phyloP scores from a whole-genome alignment of 495 filamentous ascomycete genomes.

The Penicillium arizonense region DNA sequence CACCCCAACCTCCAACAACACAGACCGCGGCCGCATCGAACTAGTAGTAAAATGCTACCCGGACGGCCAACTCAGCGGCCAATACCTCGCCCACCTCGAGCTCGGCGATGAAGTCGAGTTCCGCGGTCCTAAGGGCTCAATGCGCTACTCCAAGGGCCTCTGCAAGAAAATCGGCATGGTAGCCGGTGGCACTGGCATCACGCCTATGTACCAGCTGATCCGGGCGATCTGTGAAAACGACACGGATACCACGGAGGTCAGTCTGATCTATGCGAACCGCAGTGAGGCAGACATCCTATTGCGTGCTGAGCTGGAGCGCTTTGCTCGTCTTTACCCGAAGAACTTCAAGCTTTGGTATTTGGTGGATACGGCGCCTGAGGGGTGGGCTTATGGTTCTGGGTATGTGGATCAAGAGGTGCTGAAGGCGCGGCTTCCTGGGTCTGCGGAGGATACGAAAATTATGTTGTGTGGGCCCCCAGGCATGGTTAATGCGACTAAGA shows the following conservation, averaged over 20 bases:
- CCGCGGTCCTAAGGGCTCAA: conserved; percentile 49
- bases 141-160: conserved; percentile 37
- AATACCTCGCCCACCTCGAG: conserved; percentile 43
- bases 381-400: conserved; percentile 28
- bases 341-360: conserved; percentile 49
- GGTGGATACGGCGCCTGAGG: conserved; percentile 31
- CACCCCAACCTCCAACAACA: conserved; percentile 53
- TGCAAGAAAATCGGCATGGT: conserved; percentile 45
- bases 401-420: conserved; percentile 27
- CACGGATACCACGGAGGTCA: conserved; percentile 46
- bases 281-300: conserved; percentile 39
- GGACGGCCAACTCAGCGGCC: conserved; percentile 44
- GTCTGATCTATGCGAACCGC: conserved; percentile 47
- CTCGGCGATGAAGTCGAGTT: conserved; percentile 44
- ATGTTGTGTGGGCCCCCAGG: conserved; percentile 43
- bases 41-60: conserved; percentile 51
- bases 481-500: conserved; percentile 40
- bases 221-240: conserved; percentile 51
- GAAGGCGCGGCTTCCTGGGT: conserved; percentile 18
- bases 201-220: conserved; percentile 55
- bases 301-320: conserved; percentile 47
- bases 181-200: conserved; percentile 57
- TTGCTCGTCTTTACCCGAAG: conserved; percentile 34
- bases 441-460: conserved; percentile 30
- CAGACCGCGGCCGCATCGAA: conserved; percentile 43